Conservation (phyloP, 768 basidiomycete species). For the Lactifluus subvellereus region DNA sequence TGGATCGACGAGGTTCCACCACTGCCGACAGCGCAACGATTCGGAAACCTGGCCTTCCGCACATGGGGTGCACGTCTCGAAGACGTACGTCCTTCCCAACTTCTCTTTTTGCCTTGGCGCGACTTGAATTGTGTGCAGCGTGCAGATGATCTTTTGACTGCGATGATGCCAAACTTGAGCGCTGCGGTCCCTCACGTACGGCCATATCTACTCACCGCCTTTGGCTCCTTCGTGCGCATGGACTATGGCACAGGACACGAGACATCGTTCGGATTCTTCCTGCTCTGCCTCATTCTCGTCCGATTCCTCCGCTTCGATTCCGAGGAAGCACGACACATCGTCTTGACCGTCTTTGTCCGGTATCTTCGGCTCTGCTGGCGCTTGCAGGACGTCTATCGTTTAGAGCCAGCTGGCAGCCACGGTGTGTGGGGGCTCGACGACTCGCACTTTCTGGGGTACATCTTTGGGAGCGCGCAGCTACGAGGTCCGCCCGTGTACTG, state of each 20-base stretch:
- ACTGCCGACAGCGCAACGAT: constrained; percentile 68
- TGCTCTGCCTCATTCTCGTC: constrained; percentile 64
- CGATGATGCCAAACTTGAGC: constrained; percentile 42
- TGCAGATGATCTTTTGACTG: constrained; percentile 44
- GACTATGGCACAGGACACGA: constrained; percentile 99
- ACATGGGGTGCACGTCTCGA: constrained; percentile 75
- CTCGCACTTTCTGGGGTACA: constrained; percentile 81
- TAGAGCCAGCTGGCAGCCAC: constrained; percentile 96
- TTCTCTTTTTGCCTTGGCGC: background rate
- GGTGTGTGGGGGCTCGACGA: constrained; percentile 99
- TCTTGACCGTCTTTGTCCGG: constrained; percentile 60
- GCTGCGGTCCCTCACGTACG: constrained; percentile 56
- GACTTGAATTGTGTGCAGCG: constrained; percentile 36
- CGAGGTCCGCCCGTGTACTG: constrained; percentile 46
- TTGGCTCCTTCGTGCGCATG: constrained; percentile 85
- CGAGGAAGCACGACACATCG: constrained; percentile 55
- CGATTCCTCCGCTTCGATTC: constrained; percentile 55
- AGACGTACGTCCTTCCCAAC: constrained; percentile 45
- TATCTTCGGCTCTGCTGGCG: constrained; percentile 82
- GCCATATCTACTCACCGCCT: constrained; percentile 75
- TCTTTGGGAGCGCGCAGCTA: constrained; percentile 88
- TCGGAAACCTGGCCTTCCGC: constrained; percentile 88
- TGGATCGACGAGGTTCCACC: constrained; percentile 86
- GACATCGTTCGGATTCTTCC: constrained; percentile 75
- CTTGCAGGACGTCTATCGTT: constrained; percentile 80